Evolutionary conservation across 345 rosid genomes (phyloP), one percentile per base, ranked within the genome.

Genomic region (Eutrema japonicum): DNA sequence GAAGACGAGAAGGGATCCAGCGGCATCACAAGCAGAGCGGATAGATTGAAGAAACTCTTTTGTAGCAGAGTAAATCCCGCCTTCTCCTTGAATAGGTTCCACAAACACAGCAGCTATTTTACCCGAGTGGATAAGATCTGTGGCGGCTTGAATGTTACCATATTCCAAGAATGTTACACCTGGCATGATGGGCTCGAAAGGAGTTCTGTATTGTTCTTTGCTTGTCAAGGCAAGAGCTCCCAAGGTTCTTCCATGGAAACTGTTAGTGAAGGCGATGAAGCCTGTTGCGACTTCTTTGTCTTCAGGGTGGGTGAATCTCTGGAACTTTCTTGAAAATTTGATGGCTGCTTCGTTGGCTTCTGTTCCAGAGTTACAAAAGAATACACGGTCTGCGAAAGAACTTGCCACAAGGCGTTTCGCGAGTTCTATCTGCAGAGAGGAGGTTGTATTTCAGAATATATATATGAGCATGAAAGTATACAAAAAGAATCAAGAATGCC

Each of bases 271-370:
- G 0, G 97, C 79, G n/a, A 95, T 73, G 73, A 95, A 95, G 36
- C 82, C 89, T 1, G 85, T 83, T 2, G 88, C 84, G 7, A 86
- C 89, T 46, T 84, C 78, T 12, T 83, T 73, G 30, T 68, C 82
- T 62, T 79, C 80, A 2, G 96, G 96, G 42, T 86, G 64, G 11
- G 78, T 66, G 70, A 78, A 77, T 71, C 96, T 85, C 81, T 95
- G 96, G 43, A 86, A 92, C 75, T 95, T 95, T 74, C 96, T 81
- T 2, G 96, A 84, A 70, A 95, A 95, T 80, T 95, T 95, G 51
- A 95, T 90, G 11, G 99, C 97, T 18, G 97, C 97, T 81, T 95
- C 96, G 74, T 95, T 95, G 64, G 99, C 96, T 82, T 95, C 99
- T 0, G 97, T 84, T 62, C 99, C 99, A 52, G 97, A 87, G 77